Evolutionary conservation across 2,329 filamentous ascomycete genomes (phyloP).

Genomic region (Nannizziopsis arthrosporioides): DNA sequence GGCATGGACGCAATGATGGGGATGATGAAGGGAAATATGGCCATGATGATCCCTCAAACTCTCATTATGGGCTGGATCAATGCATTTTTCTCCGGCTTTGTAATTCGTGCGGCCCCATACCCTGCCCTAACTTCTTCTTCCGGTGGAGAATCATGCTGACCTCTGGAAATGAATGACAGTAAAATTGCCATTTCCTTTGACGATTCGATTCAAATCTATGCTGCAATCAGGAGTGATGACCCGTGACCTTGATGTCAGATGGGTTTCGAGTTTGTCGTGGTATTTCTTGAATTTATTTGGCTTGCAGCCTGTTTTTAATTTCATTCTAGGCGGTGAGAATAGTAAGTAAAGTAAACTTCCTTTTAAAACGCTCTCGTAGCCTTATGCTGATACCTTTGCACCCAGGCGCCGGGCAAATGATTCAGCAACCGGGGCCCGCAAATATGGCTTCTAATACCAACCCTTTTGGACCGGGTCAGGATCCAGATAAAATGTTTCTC

Average conservation of each 20-base stretch:
- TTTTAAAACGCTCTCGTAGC: neutral
- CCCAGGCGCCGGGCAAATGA: constrained; percentile 77
- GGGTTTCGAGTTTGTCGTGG: constrained; percentile 98
- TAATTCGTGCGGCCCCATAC: constrained; percentile 59
- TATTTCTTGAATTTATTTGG: constrained; percentile 98
- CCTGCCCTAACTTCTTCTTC: neutral
- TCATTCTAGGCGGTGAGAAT: constrained; percentile 90
- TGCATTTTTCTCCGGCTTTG: constrained; percentile 95
- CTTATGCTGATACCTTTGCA: neutral
- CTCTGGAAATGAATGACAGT: constrained; percentile 39
- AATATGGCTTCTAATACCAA: constrained; percentile 53
- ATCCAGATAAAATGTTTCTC: constrained; percentile 89
- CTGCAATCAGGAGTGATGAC: constrained; percentile 93
- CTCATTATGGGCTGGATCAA: constrained; percentile 99
- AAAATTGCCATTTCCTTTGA: constrained; percentile 94
- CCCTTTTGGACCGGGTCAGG: constrained; percentile 83
- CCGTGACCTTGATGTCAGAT: constrained; percentile 88
- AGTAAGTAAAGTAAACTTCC: constrained; percentile 45
- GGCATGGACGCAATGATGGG: constrained; percentile 99
- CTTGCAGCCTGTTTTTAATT: constrained; percentile 92
- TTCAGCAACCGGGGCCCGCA: constrained; percentile 69
- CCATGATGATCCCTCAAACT: constrained; percentile 98
- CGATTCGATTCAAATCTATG: constrained; percentile 99
- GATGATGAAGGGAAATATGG: constrained; percentile 99
- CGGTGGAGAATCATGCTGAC: neutral